Evolutionary conservation across 805 yeast genomes (phyloP).

Genomic region (Metschnikowia orientalis): DNA sequence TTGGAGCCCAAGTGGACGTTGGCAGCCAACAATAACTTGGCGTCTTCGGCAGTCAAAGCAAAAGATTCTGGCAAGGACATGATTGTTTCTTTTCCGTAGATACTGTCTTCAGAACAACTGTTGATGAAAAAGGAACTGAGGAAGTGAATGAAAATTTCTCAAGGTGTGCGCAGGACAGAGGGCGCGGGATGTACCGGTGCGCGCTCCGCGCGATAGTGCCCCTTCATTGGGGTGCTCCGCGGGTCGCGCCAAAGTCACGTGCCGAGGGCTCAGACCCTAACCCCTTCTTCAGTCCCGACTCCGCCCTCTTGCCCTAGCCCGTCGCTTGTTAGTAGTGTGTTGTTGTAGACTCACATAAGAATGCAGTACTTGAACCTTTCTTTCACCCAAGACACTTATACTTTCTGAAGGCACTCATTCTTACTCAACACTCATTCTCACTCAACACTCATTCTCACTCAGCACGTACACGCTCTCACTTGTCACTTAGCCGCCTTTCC

Average conservation of each 20-base stretch:
- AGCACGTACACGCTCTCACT: too few relatives aligned
- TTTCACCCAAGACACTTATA: too few relatives aligned
- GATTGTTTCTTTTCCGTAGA: conserved; percentile 20
- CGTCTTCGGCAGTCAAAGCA: conserved; percentile 95
- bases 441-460: too few relatives aligned
- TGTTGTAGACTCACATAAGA: too few relatives aligned
- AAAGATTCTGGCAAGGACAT: conserved; percentile 86
- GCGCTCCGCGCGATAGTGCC: neutral
- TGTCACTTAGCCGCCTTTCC: too few relatives aligned
- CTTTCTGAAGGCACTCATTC: too few relatives aligned
- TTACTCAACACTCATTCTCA: too few relatives aligned
- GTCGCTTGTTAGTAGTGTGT: too few relatives aligned
- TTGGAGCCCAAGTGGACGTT: conserved; percentile 99
- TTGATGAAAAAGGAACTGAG: conserved; percentile 15
- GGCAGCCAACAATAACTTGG: conserved; percentile 98
- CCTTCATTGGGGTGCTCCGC: neutral
- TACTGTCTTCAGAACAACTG: conserved; percentile 19
- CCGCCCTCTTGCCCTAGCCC: too few relatives aligned
- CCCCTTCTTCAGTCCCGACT: too few relatives aligned
- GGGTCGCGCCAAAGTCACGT: conserved; percentile 5
- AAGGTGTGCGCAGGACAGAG: conserved; percentile 19
- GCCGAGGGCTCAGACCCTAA: conserved; percentile 6
- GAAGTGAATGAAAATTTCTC: conserved; percentile 20
- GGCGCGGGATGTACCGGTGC: conserved; percentile 19
- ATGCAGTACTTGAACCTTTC: too few relatives aligned